A percentile compares a stretch with the other conserved stretches of the same genome.
These are phyloP conservation scores for Sphagnum magellanicum DNA, from an alignment of 228 moss, liverwort and hornwort genomes.

Conservation along the genomic window DNA sequence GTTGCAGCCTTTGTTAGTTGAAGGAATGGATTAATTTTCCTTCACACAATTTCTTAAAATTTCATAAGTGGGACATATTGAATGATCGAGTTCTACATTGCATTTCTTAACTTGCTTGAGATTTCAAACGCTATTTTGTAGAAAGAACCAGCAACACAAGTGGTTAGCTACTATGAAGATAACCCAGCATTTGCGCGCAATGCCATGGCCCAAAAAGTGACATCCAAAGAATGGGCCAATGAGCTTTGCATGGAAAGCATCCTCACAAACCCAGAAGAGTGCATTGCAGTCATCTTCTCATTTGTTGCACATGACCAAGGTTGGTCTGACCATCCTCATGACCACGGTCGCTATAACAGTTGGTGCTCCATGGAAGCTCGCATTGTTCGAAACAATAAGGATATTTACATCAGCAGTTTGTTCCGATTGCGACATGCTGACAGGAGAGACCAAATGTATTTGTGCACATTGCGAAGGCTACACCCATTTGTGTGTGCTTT, in stretches of 20 bases:
- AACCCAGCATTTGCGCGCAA: background rate
- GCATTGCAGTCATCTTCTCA: background rate
- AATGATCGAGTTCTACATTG: no score
- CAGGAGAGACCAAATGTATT: background rate
- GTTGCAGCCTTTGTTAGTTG: no score
- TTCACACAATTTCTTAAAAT: no score
- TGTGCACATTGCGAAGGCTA: conserved; percentile 4
- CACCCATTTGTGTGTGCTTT: background rate
- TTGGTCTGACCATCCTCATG: background rate
- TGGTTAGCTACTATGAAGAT: background rate
- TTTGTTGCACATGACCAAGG: conserved; percentile 7
- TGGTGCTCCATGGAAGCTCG: background rate
- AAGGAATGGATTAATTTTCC: no score
- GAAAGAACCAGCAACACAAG: background rate
- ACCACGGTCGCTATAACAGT: background rate
- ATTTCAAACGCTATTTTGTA: no score
- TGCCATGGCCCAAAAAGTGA: background rate
- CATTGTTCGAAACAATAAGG: background rate
- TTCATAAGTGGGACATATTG: no score
- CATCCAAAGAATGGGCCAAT: background rate
- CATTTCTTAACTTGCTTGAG: no score
- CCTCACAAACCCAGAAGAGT: background rate
- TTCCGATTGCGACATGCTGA: background rate
- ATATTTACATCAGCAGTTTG: background rate
- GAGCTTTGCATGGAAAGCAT: background rate